These are phyloP conservation scores for Arthrobotrys entomopaga DNA, from an alignment of 2,329 filamentous ascomycete species.

Conservation along the genomic window DNA sequence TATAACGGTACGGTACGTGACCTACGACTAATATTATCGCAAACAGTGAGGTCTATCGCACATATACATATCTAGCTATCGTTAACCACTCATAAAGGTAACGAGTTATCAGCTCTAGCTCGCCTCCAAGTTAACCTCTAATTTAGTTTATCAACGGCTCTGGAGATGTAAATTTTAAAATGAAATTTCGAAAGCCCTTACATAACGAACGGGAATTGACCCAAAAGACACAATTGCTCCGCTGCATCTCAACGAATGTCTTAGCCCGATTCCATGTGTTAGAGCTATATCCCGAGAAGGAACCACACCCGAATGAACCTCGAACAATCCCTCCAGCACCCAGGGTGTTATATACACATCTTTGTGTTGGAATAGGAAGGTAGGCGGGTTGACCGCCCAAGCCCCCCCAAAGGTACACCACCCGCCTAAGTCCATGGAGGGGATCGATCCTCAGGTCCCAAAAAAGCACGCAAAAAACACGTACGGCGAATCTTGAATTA, in stretches of 20 bases:
- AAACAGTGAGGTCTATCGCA: conserved; percentile 4
- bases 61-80: neutral
- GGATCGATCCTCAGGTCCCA: conserved; percentile 23
- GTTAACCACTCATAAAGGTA: neutral
- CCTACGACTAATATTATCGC: neutral
- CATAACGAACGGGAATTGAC: conserved; percentile 28
- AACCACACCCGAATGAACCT: conserved; percentile 49
- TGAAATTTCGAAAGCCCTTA: conserved; percentile 2
- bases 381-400: conserved; percentile 20
- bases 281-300: conserved; percentile 51
- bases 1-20: neutral
- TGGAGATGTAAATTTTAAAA: neutral
- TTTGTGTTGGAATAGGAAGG: conserved; percentile 52
- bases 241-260: conserved; percentile 33
- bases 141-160: conserved; percentile 4
- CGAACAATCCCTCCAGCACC: conserved; percentile 30
- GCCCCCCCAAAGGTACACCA: conserved; percentile 23
- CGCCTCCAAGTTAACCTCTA: neutral
- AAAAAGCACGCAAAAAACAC: conserved; percentile 53
- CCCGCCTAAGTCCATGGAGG: conserved; percentile 9
- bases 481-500: conserved; percentile 53
- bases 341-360: conserved; percentile 24
- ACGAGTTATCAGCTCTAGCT: neutral
- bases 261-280: conserved; percentile 49
- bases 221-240: conserved; percentile 31